Base-by-base conservation (phyloP, 805 yeast genomes). In the Ogataea nonfermentans region DNA sequence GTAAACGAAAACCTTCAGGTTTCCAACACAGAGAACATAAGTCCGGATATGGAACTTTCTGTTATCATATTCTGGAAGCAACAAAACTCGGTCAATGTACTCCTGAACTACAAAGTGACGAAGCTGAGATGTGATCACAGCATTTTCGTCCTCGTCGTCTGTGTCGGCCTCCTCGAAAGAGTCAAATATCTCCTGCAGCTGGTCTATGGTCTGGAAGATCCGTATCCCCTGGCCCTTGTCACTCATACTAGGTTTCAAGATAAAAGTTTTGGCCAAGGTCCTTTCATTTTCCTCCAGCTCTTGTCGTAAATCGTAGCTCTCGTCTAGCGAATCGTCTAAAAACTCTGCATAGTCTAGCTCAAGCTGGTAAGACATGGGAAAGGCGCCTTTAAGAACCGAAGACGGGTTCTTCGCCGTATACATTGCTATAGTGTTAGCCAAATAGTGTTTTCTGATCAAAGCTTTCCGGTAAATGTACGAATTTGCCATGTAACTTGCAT, bases 281-380 rank as follows among this genome's bases (percentile, higher is more conserved):
- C 44, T 43, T 12, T 68, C 71, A 10, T 76, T 77, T 9, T 62
- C 59, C 43, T 81, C 82, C 24, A 93, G 66, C 50, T 84, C 96
- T 37, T 82, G 83, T 43, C 95, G 67, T 35, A 93, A 68, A 56
- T 91, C 99, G 67, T 84, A 90, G 26, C 85, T 81, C 53, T 93
- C 99, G 60, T 91, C 98, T 32, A 93, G 68, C 0, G 96, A 75
- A 57, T 93, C 99, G 53, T 93, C 98, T 35, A 93, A 66, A 53
- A 93, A 93, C 60, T 93, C 99, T 1, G 98, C 97, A 62, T 87
- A 93, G 54, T 91, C 98, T 15, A 93, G 76, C 56, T 93, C 98
- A 23, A 93, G 67, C 40, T 81, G 81, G 62, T 70, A 88, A 3
- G 90, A 73, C 38, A 78, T 85, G 1, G 97, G 91, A 44, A 78